Base-by-base conservation (phyloP, 257 asterid genomes). In the Solanum chilense region DNA sequence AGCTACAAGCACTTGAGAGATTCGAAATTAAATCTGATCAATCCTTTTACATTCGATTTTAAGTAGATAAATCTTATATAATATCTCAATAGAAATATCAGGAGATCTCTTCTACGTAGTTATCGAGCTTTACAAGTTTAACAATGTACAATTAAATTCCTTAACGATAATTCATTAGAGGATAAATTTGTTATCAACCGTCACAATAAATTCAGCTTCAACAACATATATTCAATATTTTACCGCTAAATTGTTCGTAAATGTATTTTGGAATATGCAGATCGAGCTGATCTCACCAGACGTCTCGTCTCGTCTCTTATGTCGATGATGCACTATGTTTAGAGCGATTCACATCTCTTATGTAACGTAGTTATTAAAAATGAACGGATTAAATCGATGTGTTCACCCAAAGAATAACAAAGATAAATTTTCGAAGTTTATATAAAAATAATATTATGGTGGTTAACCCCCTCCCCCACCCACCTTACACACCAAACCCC, bases 211-310 rank as follows among this genome's bases (percentile, higher is more conserved):
- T 62, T 4, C 2, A 62, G 16, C 16, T 62, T n/a, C 2, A n/a
- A 62, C 1, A 62, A 5, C 3, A 1, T 11, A 62, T 62, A 12
- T 62, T 62, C n/a, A n/a, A 62, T 25, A n/a, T 62, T 12, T 62
- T 62, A 62, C 1, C 1, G 0, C 0, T 0, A 62, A n/a, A n/a
- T 2, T 10, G 0, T 5, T 23, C 0, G 2, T 5, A 11, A 25
- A 12, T 2, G 1, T 23, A n/a, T 1, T 62, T 62, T n/a, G 29
- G 2, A 23, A 52, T 18, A 1, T 2, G 7, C 52, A 12, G n/a
- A 52, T 52, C 62, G n/a, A 7, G 62, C 0, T 52, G 2, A 52
- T 52, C 11, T 52, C 62, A 52, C 62, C 11, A 18, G 2, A 18
- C n/a, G 0, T 52, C 62, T 0, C 62, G 11, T 62, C 4, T 31